phyloP scores from a whole-genome alignment of 129 eudicot genomes.

The Flaveria ramosissima region DNA sequence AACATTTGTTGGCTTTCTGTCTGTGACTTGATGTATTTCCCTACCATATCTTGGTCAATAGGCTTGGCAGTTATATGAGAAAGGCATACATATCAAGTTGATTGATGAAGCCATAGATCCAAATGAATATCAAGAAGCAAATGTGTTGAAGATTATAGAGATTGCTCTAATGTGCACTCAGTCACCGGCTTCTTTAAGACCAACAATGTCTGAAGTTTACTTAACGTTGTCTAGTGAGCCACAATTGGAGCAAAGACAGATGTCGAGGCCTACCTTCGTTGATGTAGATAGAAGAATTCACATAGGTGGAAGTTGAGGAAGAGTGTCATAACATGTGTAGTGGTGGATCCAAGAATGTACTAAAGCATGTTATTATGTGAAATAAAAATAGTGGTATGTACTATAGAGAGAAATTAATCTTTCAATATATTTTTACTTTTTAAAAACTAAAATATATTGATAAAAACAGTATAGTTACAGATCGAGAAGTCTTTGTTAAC shows the following conservation, averaged over 20 bases:
- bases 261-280: slow-evolving; percentile 25
- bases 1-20: too few species aligned
- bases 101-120: slow-evolving; percentile 48
- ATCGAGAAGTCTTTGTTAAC: too few species aligned
- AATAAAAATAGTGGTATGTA: too few species aligned
- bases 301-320: background rate
- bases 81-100: slow-evolving; percentile 39
- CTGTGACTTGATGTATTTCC: background rate
- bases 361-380: too few species aligned
- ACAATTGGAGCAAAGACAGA: slow-evolving; percentile 13
- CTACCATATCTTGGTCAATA: slow-evolving; percentile 13
- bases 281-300: slow-evolving; percentile 13
- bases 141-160: slow-evolving; percentile 51
- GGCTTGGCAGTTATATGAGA: slow-evolving; percentile 68
- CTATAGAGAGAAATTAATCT: too few species aligned
- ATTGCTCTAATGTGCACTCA: slow-evolving; percentile 67
- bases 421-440: too few species aligned
- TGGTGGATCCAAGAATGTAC: too few species aligned
- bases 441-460: too few species aligned
- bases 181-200: slow-evolving; percentile 53
- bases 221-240: slow-evolving; percentile 46
- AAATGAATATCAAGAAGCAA: slow-evolving; percentile 41
- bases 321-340: background rate
- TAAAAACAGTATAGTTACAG: too few species aligned
- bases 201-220: slow-evolving; percentile 66